Evolutionary conservation across 1,139 yeast genomes (phyloP).

Genomic region (Blastobotrys ciferrii): DNA sequence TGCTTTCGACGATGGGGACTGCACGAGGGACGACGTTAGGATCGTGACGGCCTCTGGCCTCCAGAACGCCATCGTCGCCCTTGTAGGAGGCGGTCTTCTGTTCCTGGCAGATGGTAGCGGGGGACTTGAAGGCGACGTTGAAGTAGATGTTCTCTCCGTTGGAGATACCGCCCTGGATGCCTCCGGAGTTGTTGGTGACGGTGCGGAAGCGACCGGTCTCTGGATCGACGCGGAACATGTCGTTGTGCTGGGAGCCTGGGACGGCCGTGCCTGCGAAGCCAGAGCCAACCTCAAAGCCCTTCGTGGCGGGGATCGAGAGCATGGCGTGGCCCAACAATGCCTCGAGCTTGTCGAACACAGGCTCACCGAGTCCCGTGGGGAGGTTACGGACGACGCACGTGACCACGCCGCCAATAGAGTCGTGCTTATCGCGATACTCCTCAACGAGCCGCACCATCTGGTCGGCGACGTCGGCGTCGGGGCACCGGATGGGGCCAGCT

Average conservation of each 20-base stretch:
- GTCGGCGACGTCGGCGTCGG: conserved; percentile 67
- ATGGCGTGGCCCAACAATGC: conserved; percentile 95
- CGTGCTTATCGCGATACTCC: conserved; percentile 79
- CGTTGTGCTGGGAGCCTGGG: conserved; percentile 94
- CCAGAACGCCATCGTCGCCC: conserved; percentile 81
- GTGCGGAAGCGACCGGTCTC: conserved; percentile 63
- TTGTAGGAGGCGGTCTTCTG: conserved; percentile 86
- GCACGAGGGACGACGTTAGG: conserved; percentile 99
- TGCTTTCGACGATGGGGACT: conserved; percentile 95
- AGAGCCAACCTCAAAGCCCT: conserved; percentile 96
- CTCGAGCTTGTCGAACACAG: conserved; percentile 93
- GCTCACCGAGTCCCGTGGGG: conserved; percentile 95
- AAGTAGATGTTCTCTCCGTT: conserved; percentile 95
- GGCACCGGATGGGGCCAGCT: conserved; percentile 91
- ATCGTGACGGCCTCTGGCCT: conserved; percentile 97
- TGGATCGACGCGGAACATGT: conserved; percentile 49
- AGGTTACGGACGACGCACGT: conserved; percentile 94
- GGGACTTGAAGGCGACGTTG: conserved; percentile 94
- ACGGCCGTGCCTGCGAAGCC: conserved; percentile 88
- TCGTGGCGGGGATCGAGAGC: conserved; percentile 96
- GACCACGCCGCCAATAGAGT: conserved; percentile 96
- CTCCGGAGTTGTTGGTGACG: conserved; percentile 89
- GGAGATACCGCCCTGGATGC: conserved; percentile 96
- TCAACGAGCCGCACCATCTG: conserved; percentile 87
- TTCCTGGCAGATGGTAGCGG: conserved; percentile 94